Evolutionary conservation across 1,139 yeast species (phyloP), one percentile per base, ranked within the genome.

Genomic region (Tardiomyces digboiensis): DNA sequence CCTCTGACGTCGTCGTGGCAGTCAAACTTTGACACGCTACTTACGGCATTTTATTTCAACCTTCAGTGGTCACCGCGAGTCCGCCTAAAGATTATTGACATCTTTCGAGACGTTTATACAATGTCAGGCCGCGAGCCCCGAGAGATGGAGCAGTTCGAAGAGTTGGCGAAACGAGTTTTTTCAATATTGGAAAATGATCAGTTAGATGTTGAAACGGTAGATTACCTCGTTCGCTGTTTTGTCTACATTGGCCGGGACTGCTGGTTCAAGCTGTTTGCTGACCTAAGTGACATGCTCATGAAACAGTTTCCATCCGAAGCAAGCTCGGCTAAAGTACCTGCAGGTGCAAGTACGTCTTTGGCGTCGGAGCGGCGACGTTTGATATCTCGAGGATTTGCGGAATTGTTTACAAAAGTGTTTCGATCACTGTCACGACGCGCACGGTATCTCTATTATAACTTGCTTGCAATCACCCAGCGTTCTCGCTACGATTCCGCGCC

Each of bases 1-100:
- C 72, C 78, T 7, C 56, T 78, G n/a, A 64, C 71, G 39, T 68
- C 74, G 0, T 61, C 69, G 18, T 81, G 88, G 85, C 62, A 64
- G 40, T 68, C 65, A 1, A 75, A 76, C 52, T 65, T 76, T 40
- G 59, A 62, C 19, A 63, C 61, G n/a, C 48, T 80, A 2, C 59
- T 80, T 20, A 65, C 68, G 20, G 63, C 66, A 20, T 80, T 79
- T 53, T 79, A 69, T 55, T 61, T 59, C 38, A 63, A 62, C 20
- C 50, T 50, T 5, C 48, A 53, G 3, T 57, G 63, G 50, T 56
- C 62, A 2, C 46, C 65, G 1, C 60, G 62, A 1, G 64, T 73
- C 2, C 68, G 78, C 39, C 47, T 68, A 0, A 62, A 64, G 8
- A 68, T 73, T 19, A 59, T 80, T 13, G 60, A 59, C 40, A 63